These are phyloP conservation scores for Protomyces macrosporus DNA, from an alignment of 1,139 yeast genomes.

Conservation along the genomic window DNA sequence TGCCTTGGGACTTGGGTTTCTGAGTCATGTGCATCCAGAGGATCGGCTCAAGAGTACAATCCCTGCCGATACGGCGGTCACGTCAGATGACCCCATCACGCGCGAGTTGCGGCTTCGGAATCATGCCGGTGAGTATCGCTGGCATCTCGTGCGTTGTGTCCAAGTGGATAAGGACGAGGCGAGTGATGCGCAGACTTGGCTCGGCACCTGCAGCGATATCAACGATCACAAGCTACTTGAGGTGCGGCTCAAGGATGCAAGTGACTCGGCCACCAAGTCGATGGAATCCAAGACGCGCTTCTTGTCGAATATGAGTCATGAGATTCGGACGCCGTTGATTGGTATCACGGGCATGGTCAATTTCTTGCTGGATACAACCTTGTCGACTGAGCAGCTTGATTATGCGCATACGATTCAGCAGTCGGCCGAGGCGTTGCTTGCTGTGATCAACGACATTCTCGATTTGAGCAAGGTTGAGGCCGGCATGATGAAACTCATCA, in stretches of 20 bases:
- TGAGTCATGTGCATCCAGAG: conserved; percentile 37
- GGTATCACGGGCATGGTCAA: conserved; percentile 94
- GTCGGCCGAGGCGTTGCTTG: conserved; percentile 66
- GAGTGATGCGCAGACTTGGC: conserved; percentile 36
- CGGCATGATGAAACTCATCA: conserved; percentile 75
- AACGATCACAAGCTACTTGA: conserved; percentile 43
- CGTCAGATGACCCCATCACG: conserved; percentile 31
- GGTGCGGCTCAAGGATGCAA: conserved; percentile 60
- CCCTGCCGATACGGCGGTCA: conserved; percentile 31
- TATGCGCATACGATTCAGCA: conserved; percentile 77
- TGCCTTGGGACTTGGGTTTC: conserved; percentile 38
- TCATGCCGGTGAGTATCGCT: conserved; percentile 38
- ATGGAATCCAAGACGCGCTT: conserved; percentile 32
- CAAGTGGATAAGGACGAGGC: conserved; percentile 38
- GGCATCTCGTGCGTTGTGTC: conserved; percentile 38
- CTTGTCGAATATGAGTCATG: conserved; percentile 46
- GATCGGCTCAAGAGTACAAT: conserved; percentile 36
- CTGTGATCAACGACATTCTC: conserved; percentile 73
- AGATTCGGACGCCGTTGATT: conserved; percentile 82
- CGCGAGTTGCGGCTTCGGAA: conserved; percentile 34
- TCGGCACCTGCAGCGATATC: conserved; percentile 40
- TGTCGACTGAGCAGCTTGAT: conserved; percentile 74
- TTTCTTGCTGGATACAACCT: conserved; percentile 75
- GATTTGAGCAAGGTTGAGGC: conserved; percentile 82
- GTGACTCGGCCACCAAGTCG: conserved; percentile 37